A percentile compares a stretch with the other conserved stretches of the same genome.
These are phyloP conservation scores for Punica granatum DNA, from an alignment of 345 rosid genomes.

Conservation along the genomic window DNA sequence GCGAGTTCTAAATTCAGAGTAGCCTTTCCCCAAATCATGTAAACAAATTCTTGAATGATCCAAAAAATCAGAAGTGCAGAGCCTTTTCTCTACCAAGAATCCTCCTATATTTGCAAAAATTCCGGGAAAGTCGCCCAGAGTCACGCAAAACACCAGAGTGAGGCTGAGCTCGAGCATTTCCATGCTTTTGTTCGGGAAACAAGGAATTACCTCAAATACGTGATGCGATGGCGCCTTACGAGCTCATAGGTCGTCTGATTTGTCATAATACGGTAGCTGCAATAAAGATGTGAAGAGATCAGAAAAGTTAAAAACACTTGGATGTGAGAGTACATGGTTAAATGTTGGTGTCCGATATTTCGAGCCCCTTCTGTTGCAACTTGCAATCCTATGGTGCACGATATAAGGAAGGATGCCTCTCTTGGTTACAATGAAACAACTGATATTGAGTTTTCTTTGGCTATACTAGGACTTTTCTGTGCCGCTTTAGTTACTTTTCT, in stretches of 20 bases:
- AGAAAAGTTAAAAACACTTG: not conserved
- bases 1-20: not conserved
- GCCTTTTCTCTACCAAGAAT: not conserved
- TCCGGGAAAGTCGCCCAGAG: not conserved
- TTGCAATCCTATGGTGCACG: not conserved
- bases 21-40: not conserved
- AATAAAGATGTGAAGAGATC: constrained; percentile 16
- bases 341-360: no score
- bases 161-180: not conserved
- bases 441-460: no score
- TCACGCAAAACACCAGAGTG: not conserved
- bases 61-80: not conserved
- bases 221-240: constrained; percentile 80
- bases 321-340: not conserved
- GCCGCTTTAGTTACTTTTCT: no score
- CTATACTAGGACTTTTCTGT: no score
- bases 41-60: not conserved
- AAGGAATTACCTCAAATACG: constrained; percentile 22
- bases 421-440: no score
- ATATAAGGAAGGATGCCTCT: no score
- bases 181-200: not conserved
- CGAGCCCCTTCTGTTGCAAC: no score
- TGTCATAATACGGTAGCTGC: constrained; percentile 89
- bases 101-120: not conserved
- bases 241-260: constrained; percentile 97